phyloP scores from a whole-genome alignment of 2,329 filamentous ascomycete species.

The Fusarium anguioides region DNA sequence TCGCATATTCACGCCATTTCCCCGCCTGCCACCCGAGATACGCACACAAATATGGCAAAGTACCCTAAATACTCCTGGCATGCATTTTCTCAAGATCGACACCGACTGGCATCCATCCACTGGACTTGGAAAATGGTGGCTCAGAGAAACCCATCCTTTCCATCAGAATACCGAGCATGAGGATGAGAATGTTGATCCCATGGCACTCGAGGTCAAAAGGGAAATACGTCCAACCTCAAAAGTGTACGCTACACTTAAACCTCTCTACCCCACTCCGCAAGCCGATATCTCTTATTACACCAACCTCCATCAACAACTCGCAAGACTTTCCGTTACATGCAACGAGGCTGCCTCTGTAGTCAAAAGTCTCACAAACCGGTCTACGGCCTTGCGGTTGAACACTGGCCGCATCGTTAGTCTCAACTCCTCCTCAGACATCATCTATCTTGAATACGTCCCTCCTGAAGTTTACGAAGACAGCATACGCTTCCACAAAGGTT shows the following conservation, averaged over 20 bases:
- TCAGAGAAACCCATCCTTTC: conserved; percentile 2
- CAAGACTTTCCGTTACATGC: conserved; percentile 44
- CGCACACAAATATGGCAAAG: conserved; percentile 51
- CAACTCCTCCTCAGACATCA: conserved; percentile 45
- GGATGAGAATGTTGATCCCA: conserved; percentile 33
- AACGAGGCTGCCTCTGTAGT: conserved; percentile 42
- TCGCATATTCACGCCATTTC: conserved; percentile 48
- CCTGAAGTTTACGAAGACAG: conserved; percentile 43
- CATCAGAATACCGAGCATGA: conserved; percentile 18
- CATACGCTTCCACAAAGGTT: conserved; percentile 42
- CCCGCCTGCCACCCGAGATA: conserved; percentile 50
- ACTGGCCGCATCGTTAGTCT: conserved; percentile 48
- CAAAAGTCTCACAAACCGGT: conserved; percentile 33
- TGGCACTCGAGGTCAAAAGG: conserved; percentile 39
- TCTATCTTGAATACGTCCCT: conserved; percentile 52
- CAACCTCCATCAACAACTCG: conserved; percentile 45
- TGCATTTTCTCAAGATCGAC: conserved; percentile 51
- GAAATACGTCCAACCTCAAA: conserved; percentile 37
- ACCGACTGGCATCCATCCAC: conserved; percentile 24
- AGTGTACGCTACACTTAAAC: conserved; percentile 37
- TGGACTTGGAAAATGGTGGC: conserved; percentile 42
- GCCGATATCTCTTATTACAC: conserved; percentile 51
- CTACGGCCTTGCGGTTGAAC: conserved; percentile 41
- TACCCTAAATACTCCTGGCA: conserved; percentile 48
- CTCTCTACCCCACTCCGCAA: conserved; percentile 43